Evolutionary conservation across 805 yeast species (phyloP).

Genomic region (Pichia nanzhaoensis): DNA sequence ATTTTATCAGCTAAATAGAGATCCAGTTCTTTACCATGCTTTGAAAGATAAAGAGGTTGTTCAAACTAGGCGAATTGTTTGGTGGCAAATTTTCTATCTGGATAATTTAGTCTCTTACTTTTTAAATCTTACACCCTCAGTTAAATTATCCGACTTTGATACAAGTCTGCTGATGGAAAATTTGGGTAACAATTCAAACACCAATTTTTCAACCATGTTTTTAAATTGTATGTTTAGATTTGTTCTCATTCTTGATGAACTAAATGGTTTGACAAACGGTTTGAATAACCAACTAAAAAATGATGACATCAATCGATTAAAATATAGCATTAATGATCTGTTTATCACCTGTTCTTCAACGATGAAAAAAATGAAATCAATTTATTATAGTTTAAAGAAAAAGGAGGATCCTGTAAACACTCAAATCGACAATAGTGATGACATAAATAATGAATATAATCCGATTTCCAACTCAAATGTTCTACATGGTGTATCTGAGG

Average conservation of each 20-base stretch:
- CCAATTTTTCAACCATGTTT: constrained; percentile 16
- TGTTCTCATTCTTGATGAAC: constrained; percentile 45
- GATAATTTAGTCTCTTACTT: constrained; percentile 38
- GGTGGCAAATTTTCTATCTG: constrained; percentile 62
- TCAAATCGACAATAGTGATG: too few relatives aligned
- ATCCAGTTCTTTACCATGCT: constrained; percentile 48
- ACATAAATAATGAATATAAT: neutral
- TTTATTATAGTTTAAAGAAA: constrained; percentile 16
- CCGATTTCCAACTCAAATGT: neutral
- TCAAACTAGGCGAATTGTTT: constrained; percentile 48
- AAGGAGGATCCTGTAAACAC: too few relatives aligned
- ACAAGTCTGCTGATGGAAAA: constrained; percentile 22
- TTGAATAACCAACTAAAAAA: constrained; percentile 36
- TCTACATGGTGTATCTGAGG: neutral
- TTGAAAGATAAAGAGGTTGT: constrained; percentile 42
- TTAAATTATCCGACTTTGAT: constrained; percentile 22
- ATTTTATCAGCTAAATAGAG: constrained; percentile 43
- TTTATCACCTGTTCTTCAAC: constrained; percentile 45
- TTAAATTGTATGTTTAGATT: constrained; percentile 24
- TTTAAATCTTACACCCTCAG: constrained; percentile 20
- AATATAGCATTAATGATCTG: constrained; percentile 42
- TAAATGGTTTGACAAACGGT: constrained; percentile 46
- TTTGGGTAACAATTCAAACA: constrained; percentile 3
- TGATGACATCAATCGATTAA: constrained; percentile 38
- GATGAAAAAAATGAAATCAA: constrained; percentile 31